A percentile compares a stretch with the other conserved stretches of the same genome.
Evolutionary conservation across 345 rosid genomes (phyloP).

Genomic region (Syzygium oleosum): DNA sequence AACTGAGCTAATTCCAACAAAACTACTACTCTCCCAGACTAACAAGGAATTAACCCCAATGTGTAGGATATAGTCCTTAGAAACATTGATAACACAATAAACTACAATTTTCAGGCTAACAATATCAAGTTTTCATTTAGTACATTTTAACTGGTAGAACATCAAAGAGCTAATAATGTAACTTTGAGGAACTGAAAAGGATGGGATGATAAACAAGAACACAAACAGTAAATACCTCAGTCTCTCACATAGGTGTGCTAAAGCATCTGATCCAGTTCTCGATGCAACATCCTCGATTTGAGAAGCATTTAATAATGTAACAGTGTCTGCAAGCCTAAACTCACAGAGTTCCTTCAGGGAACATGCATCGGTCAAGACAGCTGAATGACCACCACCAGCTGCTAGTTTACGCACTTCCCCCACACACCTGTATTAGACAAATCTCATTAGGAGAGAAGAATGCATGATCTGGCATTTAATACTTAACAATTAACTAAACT

Average conservation of each 20-base stretch:
- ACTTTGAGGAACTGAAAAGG: background rate
- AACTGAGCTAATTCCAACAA: background rate
- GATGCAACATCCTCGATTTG: constrained; percentile 74
- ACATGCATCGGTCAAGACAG: constrained; percentile 90
- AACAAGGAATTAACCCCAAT: background rate
- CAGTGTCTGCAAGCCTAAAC: constrained; percentile 75
- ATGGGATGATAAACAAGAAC: background rate
- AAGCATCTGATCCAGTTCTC: constrained; percentile 76
- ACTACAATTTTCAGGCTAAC: background rate
- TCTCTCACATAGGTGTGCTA: constrained; percentile 92
- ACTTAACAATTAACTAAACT: background rate
- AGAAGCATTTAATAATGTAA: constrained; percentile 63
- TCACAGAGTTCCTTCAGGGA: constrained; percentile 91
- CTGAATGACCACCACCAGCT: constrained; percentile 98
- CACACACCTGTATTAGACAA: constrained; percentile 55
- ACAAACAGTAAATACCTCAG: constrained; percentile 38
- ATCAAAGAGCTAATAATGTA: background rate
- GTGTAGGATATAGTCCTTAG: background rate
- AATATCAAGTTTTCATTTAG: background rate
- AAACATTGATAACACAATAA: background rate
- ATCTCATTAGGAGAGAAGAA: background rate
- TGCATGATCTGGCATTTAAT: constrained; percentile 1
- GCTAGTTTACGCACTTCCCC: constrained; percentile 90
- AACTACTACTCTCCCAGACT: background rate
- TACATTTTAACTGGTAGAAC: background rate